Evolutionary conservation across 768 basidiomycete genomes (phyloP).

Genomic region (Roridomyces roridus): DNA sequence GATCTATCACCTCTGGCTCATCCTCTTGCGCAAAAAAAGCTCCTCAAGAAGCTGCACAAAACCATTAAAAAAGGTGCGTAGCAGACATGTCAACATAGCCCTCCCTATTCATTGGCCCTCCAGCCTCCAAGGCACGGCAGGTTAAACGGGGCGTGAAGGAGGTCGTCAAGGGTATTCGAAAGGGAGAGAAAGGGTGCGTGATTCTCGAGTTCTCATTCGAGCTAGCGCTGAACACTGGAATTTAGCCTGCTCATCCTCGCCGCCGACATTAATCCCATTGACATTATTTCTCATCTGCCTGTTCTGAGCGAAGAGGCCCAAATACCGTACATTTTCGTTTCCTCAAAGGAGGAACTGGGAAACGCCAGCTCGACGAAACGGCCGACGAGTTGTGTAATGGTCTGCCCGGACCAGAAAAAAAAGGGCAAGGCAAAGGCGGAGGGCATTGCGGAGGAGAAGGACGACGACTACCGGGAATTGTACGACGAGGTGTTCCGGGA

Average conservation of each 20-base stretch:
- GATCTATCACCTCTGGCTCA: slow-evolving; percentile 94
- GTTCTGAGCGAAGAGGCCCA: slow-evolving; percentile 92
- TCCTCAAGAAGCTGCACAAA: slow-evolving; percentile 93
- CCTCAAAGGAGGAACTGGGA: slow-evolving; percentile 95
- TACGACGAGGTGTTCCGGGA: slow-evolving; percentile 89
- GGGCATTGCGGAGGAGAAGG: slow-evolving; percentile 59
- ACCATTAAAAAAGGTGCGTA: slow-evolving; percentile 86
- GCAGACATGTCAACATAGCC: background rate
- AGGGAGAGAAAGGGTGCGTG: slow-evolving; percentile 93
- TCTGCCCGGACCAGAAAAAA: slow-evolving; percentile 83
- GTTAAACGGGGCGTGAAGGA: slow-evolving; percentile 99
- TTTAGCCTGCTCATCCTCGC: slow-evolving; percentile 87
- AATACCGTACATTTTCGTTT: slow-evolving; percentile 88
- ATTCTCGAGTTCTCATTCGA: background rate
- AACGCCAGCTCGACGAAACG: slow-evolving; percentile 96
- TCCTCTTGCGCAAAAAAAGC: slow-evolving; percentile 92
- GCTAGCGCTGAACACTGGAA: slow-evolving; percentile 3
- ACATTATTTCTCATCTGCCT: slow-evolving; percentile 97
- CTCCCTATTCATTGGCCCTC: slow-evolving; percentile 5
- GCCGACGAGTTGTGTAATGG: slow-evolving; percentile 97
- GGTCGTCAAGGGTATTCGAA: slow-evolving; percentile 95
- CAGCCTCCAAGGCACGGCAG: slow-evolving; percentile 93
- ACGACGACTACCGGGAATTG: slow-evolving; percentile 85
- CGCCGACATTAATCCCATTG: slow-evolving; percentile 96
- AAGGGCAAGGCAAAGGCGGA: slow-evolving; percentile 70